Evolutionary conservation across 1,284 basidiomycete species (phyloP).

Genomic region (Peniophora sp.): DNA sequence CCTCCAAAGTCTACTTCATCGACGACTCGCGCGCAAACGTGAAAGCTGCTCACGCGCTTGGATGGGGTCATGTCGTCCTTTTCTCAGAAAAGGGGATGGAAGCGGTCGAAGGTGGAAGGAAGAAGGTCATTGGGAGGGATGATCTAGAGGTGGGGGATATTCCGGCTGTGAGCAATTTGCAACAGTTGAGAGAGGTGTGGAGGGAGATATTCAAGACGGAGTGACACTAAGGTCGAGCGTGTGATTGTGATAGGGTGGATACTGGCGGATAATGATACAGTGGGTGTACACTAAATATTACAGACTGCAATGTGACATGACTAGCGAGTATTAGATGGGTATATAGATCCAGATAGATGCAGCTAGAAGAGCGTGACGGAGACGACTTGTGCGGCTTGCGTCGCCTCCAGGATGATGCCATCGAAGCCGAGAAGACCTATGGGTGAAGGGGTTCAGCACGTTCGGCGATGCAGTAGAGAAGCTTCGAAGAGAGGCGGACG

Average conservation of each 20-base stretch:
- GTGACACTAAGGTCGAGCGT: background rate
- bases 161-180: conserved; percentile 40
- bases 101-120: conserved; percentile 51
- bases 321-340: background rate
- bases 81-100: conserved; percentile 64
- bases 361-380: conserved; percentile 63
- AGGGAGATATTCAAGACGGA: conserved; percentile 53
- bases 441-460: too few species aligned
- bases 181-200: conserved; percentile 64
- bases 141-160: conserved; percentile 33
- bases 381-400: conserved; percentile 68
- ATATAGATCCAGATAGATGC: background rate
- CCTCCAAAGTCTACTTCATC: conserved; percentile 65
- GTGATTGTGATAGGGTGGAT: background rate
- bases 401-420: conserved; percentile 76
- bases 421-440: conserved; percentile 72
- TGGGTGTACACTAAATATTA: background rate
- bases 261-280: background rate
- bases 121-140: conserved; percentile 41
- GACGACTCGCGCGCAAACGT: conserved; percentile 71
- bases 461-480: conserved; percentile 6
- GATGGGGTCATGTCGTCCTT: conserved; percentile 68
- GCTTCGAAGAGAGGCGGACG: conserved; percentile 21
- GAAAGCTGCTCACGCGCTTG: conserved; percentile 50
- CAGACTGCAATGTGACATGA: conserved; percentile 1